A percentile compares a stretch with the other conserved stretches of the same genome.
Conservation (phyloP, 805 yeast species). For the Starmerella scarabaei region DNA sequence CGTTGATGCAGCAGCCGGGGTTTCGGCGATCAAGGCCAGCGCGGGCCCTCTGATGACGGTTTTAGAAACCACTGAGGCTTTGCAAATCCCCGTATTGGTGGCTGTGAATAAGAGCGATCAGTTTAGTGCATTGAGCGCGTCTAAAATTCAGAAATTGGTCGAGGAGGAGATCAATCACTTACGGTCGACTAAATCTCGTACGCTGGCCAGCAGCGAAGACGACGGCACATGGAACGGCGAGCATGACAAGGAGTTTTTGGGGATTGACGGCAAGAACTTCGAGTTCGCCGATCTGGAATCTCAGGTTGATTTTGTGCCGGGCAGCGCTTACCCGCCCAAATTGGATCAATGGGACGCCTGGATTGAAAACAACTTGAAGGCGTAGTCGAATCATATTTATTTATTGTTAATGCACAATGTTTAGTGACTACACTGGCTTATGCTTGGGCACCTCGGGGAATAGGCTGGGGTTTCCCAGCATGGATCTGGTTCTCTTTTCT, state of each 20-base stretch:
- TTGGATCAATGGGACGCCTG: slow-evolving; percentile 57
- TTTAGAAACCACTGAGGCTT: slow-evolving; percentile 47
- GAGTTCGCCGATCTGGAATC: slow-evolving; percentile 60
- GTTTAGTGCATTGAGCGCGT: slow-evolving; percentile 65
- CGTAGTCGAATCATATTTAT: slow-evolving; percentile 2
- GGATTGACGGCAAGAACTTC: slow-evolving; percentile 33
- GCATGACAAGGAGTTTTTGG: slow-evolving; percentile 35
- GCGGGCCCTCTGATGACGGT: slow-evolving; percentile 49
- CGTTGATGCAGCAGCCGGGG: slow-evolving; percentile 58
- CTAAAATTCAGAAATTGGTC: slow-evolving; percentile 44
- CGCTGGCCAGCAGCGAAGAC: slow-evolving; percentile 31
- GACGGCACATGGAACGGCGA: slow-evolving; percentile 23
- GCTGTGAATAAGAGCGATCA: slow-evolving; percentile 80
- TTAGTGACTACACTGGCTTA: slow-evolving; percentile 6
- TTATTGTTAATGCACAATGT: no score
- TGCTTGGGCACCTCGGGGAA: slow-evolving; percentile 29
- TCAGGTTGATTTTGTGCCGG: slow-evolving; percentile 45
- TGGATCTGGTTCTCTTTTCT: slow-evolving; percentile 23
- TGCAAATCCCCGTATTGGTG: slow-evolving; percentile 53
- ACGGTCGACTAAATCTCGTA: slow-evolving; percentile 36
- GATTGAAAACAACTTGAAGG: slow-evolving; percentile 60
- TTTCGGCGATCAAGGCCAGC: slow-evolving; percentile 37
- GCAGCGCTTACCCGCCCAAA: slow-evolving; percentile 52
- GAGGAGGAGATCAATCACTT: slow-evolving; percentile 51
- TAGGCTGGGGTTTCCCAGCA: slow-evolving; percentile 24